Base-by-base conservation (phyloP, 768 basidiomycete species). In the Tephrocybe rancida region DNA sequence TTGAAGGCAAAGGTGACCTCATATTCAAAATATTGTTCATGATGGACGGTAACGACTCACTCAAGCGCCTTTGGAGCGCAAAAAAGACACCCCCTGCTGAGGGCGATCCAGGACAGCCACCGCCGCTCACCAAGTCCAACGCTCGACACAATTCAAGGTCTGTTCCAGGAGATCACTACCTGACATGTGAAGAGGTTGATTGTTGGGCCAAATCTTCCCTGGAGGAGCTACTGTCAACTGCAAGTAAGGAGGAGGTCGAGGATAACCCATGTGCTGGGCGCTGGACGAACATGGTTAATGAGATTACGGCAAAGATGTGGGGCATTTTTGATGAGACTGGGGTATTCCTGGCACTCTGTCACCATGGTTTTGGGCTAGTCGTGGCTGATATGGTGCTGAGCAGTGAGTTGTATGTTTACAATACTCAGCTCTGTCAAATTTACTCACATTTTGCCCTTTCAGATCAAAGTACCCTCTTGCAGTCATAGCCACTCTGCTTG, bases 391-490 rank as follows among this genome's bases (percentile, higher is more conserved):
- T 37, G 35, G 35, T 37, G 16, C 35, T 13, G 35, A 52, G 37
- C 26, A 18, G 43, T 18, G 34, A 45, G 29, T 30, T 43, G 30
- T 38, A 18, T 32, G 2, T 35, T 42, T 16, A 18, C 45, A 29
- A 26, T 25, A 5, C 25, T 27, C 27, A 26, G 5, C 8, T 27
- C 27, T 29, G 13, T 26, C 18, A 16, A n/a, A 3, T 44, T 27
- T 7, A 19, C 25, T 29, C 16, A 29, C 22, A 4, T 5, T 25
- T 25, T 9, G 3, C 10, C 30, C n/a, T 13, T 7, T 32, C 5
- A 50, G 66, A 9, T 50, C 65, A 19, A 63, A 66, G 34, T 68
- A 66, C 27, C 43, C 56, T 1, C 56, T 66, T 10, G 64, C 64
- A 26, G 47, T 63, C 1, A 45, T 64, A 1, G 47, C 50, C 5